phyloP scores from a whole-genome alignment of 75 land plant genomes.

The Ceratopteris richardii region DNA sequence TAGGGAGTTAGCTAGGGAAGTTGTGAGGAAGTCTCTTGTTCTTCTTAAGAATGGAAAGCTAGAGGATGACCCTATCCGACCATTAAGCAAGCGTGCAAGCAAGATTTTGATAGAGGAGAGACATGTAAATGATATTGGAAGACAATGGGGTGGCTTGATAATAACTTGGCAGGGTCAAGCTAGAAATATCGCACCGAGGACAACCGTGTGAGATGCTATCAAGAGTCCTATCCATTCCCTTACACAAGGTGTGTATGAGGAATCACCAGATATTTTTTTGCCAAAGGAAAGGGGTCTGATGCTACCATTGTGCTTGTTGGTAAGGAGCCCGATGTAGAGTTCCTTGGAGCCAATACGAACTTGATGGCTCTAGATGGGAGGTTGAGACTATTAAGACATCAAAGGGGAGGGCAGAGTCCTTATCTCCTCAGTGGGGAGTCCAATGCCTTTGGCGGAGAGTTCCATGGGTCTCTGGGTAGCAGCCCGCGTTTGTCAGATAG shows the following conservation, averaged over 20 bases:
- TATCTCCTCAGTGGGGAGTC: no score
- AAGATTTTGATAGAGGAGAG: constrained; percentile 20
- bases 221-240: constrained; percentile 31
- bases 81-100: constrained; percentile 15
- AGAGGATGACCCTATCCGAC: constrained; percentile 13
- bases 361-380: no score
- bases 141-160: constrained; percentile 30
- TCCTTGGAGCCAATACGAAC: constrained; percentile 40
- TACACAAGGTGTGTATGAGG: constrained; percentile 41
- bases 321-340: constrained; percentile 58
- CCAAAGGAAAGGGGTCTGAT: constrained; percentile 9
- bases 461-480: no score
- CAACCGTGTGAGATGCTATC: constrained; percentile 50
- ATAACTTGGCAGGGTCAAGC: constrained; percentile 16
- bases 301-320: constrained; percentile 70
- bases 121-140: constrained; percentile 20
- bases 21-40: constrained; percentile 81
- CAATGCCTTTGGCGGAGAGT: no score
- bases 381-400: no score
- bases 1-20: constrained; percentile 71
- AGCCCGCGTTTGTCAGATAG: no score
- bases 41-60: constrained; percentile 54
- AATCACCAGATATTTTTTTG: constrained; percentile 19
- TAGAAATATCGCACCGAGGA: constrained; percentile 21
- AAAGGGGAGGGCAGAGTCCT: no score